Conservation (phyloP, 2,329 filamentous ascomycete species). For the Pezicula carpinea region DNA sequence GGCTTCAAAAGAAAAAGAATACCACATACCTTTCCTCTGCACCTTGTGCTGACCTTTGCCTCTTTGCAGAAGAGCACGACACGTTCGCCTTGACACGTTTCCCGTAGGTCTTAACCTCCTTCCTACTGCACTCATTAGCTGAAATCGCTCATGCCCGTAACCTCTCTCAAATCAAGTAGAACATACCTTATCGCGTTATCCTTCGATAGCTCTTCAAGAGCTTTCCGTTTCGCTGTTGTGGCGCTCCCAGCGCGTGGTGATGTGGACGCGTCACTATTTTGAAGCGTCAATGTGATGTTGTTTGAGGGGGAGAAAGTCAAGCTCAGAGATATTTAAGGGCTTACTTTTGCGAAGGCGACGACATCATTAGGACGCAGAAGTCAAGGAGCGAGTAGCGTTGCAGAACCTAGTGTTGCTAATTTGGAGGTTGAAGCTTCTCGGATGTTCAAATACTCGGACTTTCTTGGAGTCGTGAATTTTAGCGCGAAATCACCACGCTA, state of each 20-base stretch:
- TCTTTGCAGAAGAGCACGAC: no score
- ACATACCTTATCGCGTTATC: neutral
- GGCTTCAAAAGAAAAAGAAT: no score
- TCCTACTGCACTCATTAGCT: no score
- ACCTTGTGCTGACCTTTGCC: no score
- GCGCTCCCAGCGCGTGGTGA: neutral
- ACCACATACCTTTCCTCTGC: no score
- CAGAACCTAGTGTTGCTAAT: neutral
- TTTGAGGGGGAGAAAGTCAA: neutral
- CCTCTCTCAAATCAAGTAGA: neutral
- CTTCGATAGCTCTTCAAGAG: neutral
- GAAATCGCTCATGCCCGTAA: no score
- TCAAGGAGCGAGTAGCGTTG: no score
- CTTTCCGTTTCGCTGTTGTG: neutral
- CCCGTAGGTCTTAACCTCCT: no score
- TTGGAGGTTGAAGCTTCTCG: conserved; percentile 13
- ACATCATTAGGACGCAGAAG: neutral
- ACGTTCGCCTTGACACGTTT: no score
- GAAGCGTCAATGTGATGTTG: neutral
- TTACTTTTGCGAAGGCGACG: neutral
- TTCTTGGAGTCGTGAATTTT: no score
- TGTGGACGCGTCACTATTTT: neutral
- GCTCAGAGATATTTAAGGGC: neutral
- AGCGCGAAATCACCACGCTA: no score
- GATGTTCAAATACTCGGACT: neutral